Percentiles rank a stretch among this genome's conserved stretches.
phyloP scores from a whole-genome alignment of 2,329 filamentous ascomycete genomes.

The Apiospora pterosperma region DNA sequence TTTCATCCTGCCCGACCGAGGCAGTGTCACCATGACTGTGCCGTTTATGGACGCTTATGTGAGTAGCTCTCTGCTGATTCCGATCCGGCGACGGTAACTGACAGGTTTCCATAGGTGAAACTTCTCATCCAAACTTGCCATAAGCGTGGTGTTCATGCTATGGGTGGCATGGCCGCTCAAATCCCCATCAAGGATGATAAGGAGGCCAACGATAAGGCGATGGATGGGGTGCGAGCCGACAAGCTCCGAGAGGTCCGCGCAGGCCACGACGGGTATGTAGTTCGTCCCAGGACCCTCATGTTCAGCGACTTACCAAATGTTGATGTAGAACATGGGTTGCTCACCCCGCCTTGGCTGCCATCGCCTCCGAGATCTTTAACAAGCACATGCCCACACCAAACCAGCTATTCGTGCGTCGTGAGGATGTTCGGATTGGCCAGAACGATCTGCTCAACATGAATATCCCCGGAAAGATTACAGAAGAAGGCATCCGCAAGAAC shows the following conservation, averaged over 20 bases:
- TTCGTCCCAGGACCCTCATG: no score
- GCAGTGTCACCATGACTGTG: conserved; percentile 91
- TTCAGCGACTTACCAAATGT: not conserved
- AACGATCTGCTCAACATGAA: conserved; percentile 93
- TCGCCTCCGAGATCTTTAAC: conserved; percentile 93
- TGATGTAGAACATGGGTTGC: conserved; percentile 78
- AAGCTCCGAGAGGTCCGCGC: conserved; percentile 95
- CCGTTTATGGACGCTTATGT: conserved; percentile 97
- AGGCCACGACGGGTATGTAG: conserved; percentile 76
- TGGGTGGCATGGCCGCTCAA: conserved; percentile 98
- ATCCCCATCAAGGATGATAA: conserved; percentile 97
- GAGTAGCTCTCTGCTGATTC: conserved; percentile 4
- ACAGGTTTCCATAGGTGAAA: conserved; percentile 52
- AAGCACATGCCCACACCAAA: conserved; percentile 98
- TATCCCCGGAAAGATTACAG: conserved; percentile 85
- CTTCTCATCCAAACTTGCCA: conserved; percentile 98
- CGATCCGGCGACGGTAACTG: not conserved
- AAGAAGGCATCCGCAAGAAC: conserved; percentile 96
- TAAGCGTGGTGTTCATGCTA: conserved; percentile 93
- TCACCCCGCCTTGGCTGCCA: conserved; percentile 84
- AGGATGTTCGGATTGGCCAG: conserved; percentile 80
- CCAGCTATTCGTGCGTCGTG: conserved; percentile 85
- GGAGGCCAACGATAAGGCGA: conserved; percentile 86
- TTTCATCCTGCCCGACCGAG: conserved; percentile 91
- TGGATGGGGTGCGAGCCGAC: conserved; percentile 89